Evolutionary conservation across 306 rosid genomes (phyloP).

Genomic region (Carpinus fangiana): DNA sequence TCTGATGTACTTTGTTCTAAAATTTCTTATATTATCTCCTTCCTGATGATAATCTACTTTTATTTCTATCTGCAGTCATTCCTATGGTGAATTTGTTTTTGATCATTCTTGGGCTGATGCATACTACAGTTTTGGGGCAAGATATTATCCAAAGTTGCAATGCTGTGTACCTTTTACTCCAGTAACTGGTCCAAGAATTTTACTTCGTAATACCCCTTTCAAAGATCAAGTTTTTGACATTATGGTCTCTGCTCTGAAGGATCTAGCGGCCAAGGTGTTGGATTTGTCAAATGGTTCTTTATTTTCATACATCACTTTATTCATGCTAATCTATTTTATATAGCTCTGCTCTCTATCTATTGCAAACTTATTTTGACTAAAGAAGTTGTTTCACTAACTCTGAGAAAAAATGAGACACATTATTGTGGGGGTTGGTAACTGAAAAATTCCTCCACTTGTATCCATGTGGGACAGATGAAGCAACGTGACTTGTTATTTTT

Average conservation of each 20-base stretch:
- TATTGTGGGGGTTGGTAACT: not conserved
- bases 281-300: slow-evolving; percentile 10
- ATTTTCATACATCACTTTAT: not conserved
- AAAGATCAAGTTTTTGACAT: slow-evolving; percentile 68
- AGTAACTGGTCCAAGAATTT: slow-evolving; percentile 89
- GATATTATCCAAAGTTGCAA: slow-evolving; percentile 88
- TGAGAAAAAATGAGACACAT: not conserved
- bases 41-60: slow-evolving; percentile 9
- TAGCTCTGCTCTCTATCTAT: not conserved
- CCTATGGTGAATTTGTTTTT: slow-evolving; percentile 94
- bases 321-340: not conserved
- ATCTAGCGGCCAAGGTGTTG: slow-evolving; percentile 65
- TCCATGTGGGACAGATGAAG: not conserved
- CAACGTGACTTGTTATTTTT: not conserved
- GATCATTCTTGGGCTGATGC: slow-evolving; percentile 99
- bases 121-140: slow-evolving; percentile 62
- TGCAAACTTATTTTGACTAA: slow-evolving; percentile 1
- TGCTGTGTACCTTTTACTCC: slow-evolving; percentile 95
- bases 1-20: not conserved
- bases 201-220: slow-evolving; percentile 58
- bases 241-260: slow-evolving; percentile 64
- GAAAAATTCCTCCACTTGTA: not conserved
- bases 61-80: slow-evolving; percentile 60
- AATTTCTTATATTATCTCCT: not conserved
- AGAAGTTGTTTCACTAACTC: not conserved